Conservation (phyloP, 2,329 filamentous ascomycete genomes). For the Phialophora expanda region DNA sequence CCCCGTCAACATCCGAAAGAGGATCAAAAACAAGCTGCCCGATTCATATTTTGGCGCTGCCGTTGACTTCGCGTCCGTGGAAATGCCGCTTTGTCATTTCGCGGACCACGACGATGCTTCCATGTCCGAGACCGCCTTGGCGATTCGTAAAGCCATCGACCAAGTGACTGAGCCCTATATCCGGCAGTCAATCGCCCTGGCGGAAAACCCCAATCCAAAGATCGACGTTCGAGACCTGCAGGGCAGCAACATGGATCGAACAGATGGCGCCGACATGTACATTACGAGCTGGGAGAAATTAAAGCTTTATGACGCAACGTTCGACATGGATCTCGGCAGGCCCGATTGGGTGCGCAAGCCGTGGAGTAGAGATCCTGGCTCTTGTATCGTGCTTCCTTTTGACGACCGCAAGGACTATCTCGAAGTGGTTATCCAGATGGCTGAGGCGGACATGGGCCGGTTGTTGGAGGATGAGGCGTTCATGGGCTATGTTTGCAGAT, state of each 20-base stretch:
- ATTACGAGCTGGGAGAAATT: slow-evolving; percentile 39
- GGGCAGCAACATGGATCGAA: slow-evolving; percentile 39
- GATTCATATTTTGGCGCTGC: slow-evolving; percentile 49
- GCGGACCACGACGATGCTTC: slow-evolving; percentile 33
- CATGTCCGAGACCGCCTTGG: slow-evolving; percentile 45
- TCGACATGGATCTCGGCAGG: slow-evolving; percentile 37
- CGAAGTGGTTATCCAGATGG: slow-evolving; percentile 40
- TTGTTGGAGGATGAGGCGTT: slow-evolving; percentile 35
- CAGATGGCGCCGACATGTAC: slow-evolving; percentile 40
- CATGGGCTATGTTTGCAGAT: slow-evolving; percentile 34
- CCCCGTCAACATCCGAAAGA: slow-evolving; percentile 47
- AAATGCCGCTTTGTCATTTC: slow-evolving; percentile 40
- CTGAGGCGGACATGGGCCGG: slow-evolving; percentile 36
- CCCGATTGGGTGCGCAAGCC: slow-evolving; percentile 41
- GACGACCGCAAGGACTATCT: slow-evolving; percentile 33
- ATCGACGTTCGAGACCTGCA: slow-evolving; percentile 38
- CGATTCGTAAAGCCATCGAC: slow-evolving; percentile 45
- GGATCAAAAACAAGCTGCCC: slow-evolving; percentile 46
- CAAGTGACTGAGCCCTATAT: slow-evolving; percentile 44
- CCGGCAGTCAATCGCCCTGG: slow-evolving; percentile 37
- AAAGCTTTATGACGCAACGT: slow-evolving; percentile 33
- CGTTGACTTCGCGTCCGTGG: slow-evolving; percentile 46
- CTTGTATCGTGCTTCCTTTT: slow-evolving; percentile 39
- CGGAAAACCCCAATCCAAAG: slow-evolving; percentile 29
- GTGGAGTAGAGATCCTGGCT: slow-evolving; percentile 40